These are phyloP conservation scores for Singerocomus inundabilis DNA, from an alignment of 1,284 basidiomycete genomes.

Conservation along the genomic window DNA sequence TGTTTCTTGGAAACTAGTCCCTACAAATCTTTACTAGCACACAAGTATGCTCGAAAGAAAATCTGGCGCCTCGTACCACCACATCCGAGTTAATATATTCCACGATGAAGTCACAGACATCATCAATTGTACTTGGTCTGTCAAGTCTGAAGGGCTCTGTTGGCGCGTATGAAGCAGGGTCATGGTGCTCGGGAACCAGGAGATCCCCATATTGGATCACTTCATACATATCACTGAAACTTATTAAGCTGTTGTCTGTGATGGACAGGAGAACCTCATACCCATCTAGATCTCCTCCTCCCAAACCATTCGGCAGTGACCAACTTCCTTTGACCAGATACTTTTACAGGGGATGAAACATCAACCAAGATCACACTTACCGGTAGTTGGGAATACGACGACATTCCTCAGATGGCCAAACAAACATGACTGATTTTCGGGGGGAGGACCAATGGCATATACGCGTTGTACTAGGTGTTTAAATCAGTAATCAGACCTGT, in stretches of 20 bases:
- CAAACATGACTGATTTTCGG: constrained; percentile 51
- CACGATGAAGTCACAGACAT: constrained; percentile 80
- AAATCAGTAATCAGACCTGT: constrained; percentile 3
- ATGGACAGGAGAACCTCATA: constrained; percentile 30
- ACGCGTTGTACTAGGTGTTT: constrained; percentile 59
- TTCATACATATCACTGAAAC: constrained; percentile 51
- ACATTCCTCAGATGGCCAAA: constrained; percentile 38
- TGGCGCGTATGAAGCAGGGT: constrained; percentile 54
- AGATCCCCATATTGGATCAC: constrained; percentile 52
- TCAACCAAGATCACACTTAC: constrained; percentile 6
- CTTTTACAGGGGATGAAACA: neutral
- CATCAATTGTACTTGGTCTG: constrained; percentile 61
- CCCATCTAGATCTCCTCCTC: constrained; percentile 50
- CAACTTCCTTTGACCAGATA: constrained; percentile 34
- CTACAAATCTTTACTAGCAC: constrained; percentile 35
- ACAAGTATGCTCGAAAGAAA: neutral
- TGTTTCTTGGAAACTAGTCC: constrained; percentile 68
- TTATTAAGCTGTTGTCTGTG: constrained; percentile 9
- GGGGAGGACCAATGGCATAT: constrained; percentile 68
- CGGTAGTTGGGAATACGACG: constrained; percentile 45
- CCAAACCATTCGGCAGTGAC: constrained; percentile 43
- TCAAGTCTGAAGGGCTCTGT: constrained; percentile 44
- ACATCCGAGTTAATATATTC: constrained; percentile 82
- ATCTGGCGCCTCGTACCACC: constrained; percentile 41
- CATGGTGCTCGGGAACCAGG: constrained; percentile 47